These are phyloP conservation scores for Pichia paraexigua DNA, from an alignment of 805 yeast genomes.

Conservation along the genomic window DNA sequence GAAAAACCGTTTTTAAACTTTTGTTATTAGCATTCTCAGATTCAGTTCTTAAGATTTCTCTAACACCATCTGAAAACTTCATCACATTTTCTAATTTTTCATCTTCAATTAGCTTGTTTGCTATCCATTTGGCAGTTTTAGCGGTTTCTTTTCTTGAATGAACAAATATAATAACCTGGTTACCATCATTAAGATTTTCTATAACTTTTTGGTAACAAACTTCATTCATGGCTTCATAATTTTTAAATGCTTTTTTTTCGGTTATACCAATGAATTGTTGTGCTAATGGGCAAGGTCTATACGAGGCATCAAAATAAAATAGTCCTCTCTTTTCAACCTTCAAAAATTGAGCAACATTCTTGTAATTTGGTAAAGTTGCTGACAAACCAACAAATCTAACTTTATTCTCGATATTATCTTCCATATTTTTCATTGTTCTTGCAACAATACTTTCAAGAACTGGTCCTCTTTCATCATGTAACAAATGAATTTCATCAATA, in stretches of 20 bases:
- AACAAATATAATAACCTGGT: slow-evolving; percentile 84
- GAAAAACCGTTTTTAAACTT: slow-evolving; percentile 50
- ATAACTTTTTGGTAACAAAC: slow-evolving; percentile 77
- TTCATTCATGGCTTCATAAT: slow-evolving; percentile 76
- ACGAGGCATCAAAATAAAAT: slow-evolving; percentile 76
- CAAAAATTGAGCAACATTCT: slow-evolving; percentile 78
- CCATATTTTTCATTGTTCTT: slow-evolving; percentile 49
- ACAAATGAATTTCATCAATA: slow-evolving; percentile 85
- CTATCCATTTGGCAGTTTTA: slow-evolving; percentile 70
- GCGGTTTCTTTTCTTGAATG: slow-evolving; percentile 91
- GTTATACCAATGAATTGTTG: slow-evolving; percentile 87
- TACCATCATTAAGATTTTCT: slow-evolving; percentile 53
- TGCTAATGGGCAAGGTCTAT: slow-evolving; percentile 86
- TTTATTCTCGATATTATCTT: slow-evolving; percentile 31
- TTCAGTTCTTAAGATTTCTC: slow-evolving; percentile 58
- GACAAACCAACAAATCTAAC: slow-evolving; percentile 80
- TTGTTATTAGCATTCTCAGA: slow-evolving; percentile 46
- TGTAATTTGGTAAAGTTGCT: slow-evolving; percentile 86
- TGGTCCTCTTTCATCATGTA: slow-evolving; percentile 94
- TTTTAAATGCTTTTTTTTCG: slow-evolving; percentile 72
- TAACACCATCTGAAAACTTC: slow-evolving; percentile 46
- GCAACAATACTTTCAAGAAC: slow-evolving; percentile 84
- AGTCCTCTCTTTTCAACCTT: slow-evolving; percentile 59
- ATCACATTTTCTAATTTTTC: slow-evolving; percentile 38
- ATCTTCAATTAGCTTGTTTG: slow-evolving; percentile 51